Evolutionary conservation across 306 rosid species (phyloP).

Genomic region (Trifolium fragiferum): DNA sequence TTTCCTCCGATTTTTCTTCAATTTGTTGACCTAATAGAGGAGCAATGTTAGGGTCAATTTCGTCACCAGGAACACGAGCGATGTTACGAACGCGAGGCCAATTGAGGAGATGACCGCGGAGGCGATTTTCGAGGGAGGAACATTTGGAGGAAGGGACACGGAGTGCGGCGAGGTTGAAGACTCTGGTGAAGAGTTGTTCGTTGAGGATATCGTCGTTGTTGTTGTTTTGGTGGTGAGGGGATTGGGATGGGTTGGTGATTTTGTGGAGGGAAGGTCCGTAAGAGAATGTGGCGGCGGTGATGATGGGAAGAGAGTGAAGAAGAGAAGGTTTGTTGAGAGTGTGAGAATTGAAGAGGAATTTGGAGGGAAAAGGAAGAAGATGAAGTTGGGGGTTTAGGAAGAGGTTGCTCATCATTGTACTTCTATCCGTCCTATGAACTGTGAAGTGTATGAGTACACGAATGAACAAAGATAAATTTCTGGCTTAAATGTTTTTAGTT

Average conservation of each 20-base stretch:
- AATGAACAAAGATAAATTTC: no score
- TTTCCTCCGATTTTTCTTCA: constrained; percentile 52
- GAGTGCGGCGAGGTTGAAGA: constrained; percentile 73
- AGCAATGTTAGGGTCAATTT: constrained; percentile 51
- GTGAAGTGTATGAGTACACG: no score
- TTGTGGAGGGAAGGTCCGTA: constrained; percentile 86
- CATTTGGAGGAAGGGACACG: constrained; percentile 81
- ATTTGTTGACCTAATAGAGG: constrained; percentile 43
- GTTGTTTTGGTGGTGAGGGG: constrained; percentile 38
- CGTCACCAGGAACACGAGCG: constrained; percentile 88
- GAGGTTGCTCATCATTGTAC: not conserved
- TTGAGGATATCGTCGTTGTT: not conserved
- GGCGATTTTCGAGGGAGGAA: constrained; percentile 69
- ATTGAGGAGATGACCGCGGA: constrained; percentile 91
- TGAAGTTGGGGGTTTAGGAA: constrained; percentile 28
- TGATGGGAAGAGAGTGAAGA: not conserved
- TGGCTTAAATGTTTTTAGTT: no score
- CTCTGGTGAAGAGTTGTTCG: constrained; percentile 66
- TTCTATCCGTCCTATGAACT: no score
- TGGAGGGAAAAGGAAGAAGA: constrained; percentile 25
- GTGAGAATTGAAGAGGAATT: constrained; percentile 7
- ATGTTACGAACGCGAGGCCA: constrained; percentile 96
- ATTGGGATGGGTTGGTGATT: constrained; percentile 53
- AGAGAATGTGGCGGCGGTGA: constrained; percentile 35
- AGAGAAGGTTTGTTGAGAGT: constrained; percentile 17